Evolutionary conservation across 1,139 yeast genomes (phyloP).

Genomic region (Trichomonascaceae sp.): DNA sequence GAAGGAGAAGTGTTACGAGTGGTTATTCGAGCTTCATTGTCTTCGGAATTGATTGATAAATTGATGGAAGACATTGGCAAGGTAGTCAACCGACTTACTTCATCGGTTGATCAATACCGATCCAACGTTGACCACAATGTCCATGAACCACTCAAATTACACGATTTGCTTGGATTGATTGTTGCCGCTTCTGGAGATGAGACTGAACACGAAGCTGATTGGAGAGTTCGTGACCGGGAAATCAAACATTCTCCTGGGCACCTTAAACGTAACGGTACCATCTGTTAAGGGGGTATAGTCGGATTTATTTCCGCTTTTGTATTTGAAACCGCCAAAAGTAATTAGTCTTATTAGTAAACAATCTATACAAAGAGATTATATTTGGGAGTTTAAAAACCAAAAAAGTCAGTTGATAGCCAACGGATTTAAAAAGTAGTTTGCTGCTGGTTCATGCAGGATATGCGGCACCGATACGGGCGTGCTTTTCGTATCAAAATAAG

Average conservation of each 20-base stretch:
- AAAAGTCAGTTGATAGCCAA: neutral
- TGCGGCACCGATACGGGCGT: neutral
- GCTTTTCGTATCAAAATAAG: neutral
- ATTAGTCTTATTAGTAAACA: neutral
- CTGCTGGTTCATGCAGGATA: neutral
- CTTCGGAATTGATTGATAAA: constrained; percentile 66
- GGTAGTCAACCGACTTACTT: constrained; percentile 49
- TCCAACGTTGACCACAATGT: constrained; percentile 2
- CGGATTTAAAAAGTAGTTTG: too few relatives aligned
- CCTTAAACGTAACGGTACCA: constrained; percentile 4
- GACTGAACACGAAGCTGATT: constrained; percentile 25
- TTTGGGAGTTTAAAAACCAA: neutral
- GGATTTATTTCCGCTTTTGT: neutral
- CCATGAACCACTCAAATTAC: constrained; percentile 9
- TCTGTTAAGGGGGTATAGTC: constrained; percentile 1
- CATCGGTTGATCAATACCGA: constrained; percentile 36
- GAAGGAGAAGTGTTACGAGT: constrained; percentile 70
- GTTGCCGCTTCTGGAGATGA: constrained; percentile 24
- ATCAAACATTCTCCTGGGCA: constrained; percentile 2
- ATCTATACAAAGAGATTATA: neutral
- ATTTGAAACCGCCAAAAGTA: neutral
- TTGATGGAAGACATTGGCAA: constrained; percentile 60
- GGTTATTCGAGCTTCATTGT: constrained; percentile 69
- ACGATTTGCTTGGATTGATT: constrained; percentile 18
- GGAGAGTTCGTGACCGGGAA: constrained; percentile 14